Percentiles rank a stretch among this genome's conserved stretches.
Evolutionary conservation across 2,329 filamentous ascomycete genomes (phyloP).

Genomic region (Xylaria sp.): DNA sequence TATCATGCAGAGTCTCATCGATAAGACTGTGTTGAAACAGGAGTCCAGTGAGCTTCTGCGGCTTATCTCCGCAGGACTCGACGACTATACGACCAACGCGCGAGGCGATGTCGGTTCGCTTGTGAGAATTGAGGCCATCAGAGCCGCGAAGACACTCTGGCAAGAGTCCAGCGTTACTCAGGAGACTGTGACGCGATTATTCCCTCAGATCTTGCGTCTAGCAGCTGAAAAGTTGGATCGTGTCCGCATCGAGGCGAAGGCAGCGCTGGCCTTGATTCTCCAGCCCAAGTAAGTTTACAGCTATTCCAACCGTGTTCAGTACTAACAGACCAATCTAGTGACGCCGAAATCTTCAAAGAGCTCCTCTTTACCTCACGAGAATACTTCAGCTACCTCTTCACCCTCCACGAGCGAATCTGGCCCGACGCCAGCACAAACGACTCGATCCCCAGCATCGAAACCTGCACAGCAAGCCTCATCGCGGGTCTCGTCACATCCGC

Average conservation of each 20-base stretch:
- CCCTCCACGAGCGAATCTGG: slow-evolving; percentile 36
- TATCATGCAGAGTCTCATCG: slow-evolving; percentile 50
- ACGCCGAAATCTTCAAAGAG: slow-evolving; percentile 33
- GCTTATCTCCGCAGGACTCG: slow-evolving; percentile 55
- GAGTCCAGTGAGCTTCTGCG: slow-evolving; percentile 39
- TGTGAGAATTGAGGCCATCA: slow-evolving; percentile 73
- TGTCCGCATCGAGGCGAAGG: slow-evolving; percentile 64
- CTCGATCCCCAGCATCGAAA: slow-evolving; percentile 28
- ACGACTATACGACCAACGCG: slow-evolving; percentile 87
- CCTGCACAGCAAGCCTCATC: slow-evolving; percentile 51
- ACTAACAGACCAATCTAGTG: slow-evolving; percentile 31
- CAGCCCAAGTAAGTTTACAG: slow-evolving; percentile 39
- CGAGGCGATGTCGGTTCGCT: slow-evolving; percentile 86
- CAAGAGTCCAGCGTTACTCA: slow-evolving; percentile 17
- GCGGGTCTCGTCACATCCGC: slow-evolving; percentile 67
- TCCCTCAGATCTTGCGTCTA: slow-evolving; percentile 57
- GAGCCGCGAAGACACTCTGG: slow-evolving; percentile 65
- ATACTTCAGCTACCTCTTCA: slow-evolving; percentile 55
- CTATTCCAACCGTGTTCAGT: not conserved
- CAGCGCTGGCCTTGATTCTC: slow-evolving; percentile 44
- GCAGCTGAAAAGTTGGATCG: slow-evolving; percentile 87
- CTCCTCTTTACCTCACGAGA: slow-evolving; percentile 52
- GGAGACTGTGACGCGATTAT: slow-evolving; percentile 36
- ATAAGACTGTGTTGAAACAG: slow-evolving; percentile 41
- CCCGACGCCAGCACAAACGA: slow-evolving; percentile 37